A percentile compares a stretch with the other conserved stretches of the same genome.
Conservation (phyloP, 1,284 basidiomycete species). For the Pyrrhoderma lamaoense region DNA sequence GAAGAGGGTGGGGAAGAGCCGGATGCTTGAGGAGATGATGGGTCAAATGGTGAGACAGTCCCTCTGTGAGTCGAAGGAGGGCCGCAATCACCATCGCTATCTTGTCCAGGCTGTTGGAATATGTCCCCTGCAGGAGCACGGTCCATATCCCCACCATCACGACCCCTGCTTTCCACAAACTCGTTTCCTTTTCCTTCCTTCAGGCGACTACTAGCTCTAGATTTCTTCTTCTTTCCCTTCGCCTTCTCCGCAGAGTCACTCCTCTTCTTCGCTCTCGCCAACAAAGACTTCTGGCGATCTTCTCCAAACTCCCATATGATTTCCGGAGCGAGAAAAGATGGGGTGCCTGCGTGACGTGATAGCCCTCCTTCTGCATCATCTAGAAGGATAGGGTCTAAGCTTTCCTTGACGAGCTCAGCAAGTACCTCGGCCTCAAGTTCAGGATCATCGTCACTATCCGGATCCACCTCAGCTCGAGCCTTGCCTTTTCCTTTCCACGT, state of each 20-base stretch:
- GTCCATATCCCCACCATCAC: conserved; percentile 12
- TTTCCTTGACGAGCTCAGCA: conserved; percentile 2
- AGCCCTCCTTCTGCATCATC: conserved; percentile 14
- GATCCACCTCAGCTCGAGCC: conserved; percentile 4
- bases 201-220: background rate
- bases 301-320: conserved; percentile 61
- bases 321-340: conserved; percentile 97
- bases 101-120: conserved; percentile 11
- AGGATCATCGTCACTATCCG: conserved; percentile 3
- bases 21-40: conserved; percentile 14
- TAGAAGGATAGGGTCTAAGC: conserved; percentile 14
- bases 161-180: background rate
- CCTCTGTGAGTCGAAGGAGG: too few species aligned
- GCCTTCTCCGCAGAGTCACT: background rate
- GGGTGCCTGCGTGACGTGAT: conserved; percentile 67
- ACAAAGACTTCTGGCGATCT: conserved; percentile 2
- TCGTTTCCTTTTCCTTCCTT: background rate
- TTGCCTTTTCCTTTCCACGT: conserved; percentile 54
- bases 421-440: conserved; percentile 13
- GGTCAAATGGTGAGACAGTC: conserved; percentile 21
- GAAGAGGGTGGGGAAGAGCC: conserved; percentile 11
- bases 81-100: too few species aligned
- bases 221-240: background rate
- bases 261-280: background rate
- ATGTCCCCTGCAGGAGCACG: background rate